Evolutionary conservation across 352 stramenopile genomes (phyloP).

Genomic region (Phytopythium chamaehyphon): DNA sequence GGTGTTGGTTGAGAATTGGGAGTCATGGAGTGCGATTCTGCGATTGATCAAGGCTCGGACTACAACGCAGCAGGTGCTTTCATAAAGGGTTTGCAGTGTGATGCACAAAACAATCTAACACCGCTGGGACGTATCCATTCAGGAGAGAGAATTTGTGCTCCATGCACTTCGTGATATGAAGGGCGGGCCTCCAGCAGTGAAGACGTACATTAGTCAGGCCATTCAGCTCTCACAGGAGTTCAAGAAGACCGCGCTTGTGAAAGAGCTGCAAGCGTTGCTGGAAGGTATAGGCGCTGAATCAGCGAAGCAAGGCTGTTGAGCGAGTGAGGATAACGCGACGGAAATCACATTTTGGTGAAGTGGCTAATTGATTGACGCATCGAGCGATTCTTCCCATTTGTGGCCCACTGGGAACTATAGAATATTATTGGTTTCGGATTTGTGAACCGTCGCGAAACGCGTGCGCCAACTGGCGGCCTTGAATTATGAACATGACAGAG

Average conservation of each 20-base stretch:
- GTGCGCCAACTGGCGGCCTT: no score
- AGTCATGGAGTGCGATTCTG: constrained; percentile 80
- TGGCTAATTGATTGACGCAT: no score
- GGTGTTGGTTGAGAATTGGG: constrained; percentile 81
- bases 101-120: neutral
- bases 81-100: neutral
- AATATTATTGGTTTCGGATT: no score
- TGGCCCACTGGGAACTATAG: no score
- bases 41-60: constrained; percentile 68
- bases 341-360: no score
- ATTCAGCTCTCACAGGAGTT: constrained; percentile 62
- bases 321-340: no score
- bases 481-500: neutral
- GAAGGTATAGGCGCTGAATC: constrained; percentile 14
- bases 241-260: constrained; percentile 57
- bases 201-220: constrained; percentile 72
- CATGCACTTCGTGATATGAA: constrained; percentile 70
- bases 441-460: constrained; percentile 7
- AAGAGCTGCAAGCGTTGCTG: constrained; percentile 39
- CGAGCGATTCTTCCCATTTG: no score
- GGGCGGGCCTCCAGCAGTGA: constrained; percentile 45
- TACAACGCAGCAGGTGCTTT: constrained; percentile 60
- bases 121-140: neutral
- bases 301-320: neutral
- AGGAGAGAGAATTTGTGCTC: constrained; percentile 82